Conservation (phyloP, 139 green algal species). For the Chlamydomonas incerta region DNA sequence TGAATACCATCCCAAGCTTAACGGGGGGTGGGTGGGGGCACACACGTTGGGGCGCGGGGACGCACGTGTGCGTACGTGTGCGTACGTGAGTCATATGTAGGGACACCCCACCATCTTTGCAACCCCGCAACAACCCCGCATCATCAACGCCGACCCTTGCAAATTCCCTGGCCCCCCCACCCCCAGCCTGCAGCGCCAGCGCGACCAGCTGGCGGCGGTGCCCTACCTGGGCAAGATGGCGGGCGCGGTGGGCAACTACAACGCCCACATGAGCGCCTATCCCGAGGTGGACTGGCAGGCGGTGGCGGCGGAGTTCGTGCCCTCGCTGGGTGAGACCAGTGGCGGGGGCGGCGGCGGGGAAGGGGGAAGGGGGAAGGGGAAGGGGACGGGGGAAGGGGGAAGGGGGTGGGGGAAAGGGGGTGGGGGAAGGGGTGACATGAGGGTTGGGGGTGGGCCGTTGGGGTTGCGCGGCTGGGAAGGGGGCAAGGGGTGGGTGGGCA, state of each 20-base stretch:
- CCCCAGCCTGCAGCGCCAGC: constrained; percentile 72
- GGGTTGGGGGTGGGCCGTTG: no score
- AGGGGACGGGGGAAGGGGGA: not conserved
- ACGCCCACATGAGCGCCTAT: constrained; percentile 97
- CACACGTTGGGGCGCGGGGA: no score
- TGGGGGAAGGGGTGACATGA: not conserved
- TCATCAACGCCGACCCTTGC: no score
- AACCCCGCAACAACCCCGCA: no score
- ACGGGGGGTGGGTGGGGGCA: no score
- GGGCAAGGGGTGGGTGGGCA: no score
- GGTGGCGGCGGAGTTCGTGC: constrained; percentile 63
- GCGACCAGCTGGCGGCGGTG: constrained; percentile 68
- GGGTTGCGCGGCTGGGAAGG: no score
- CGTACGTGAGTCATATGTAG: no score
- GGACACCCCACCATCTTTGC: no score
- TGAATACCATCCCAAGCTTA: no score
- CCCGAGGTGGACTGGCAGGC: constrained; percentile 93
- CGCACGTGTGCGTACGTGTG: no score
- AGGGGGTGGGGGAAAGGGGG: not conserved
- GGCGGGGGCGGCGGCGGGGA: not conserved
- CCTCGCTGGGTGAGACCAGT: constrained; percentile 15
- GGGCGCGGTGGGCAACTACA: constrained; percentile 99
- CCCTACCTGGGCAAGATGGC: constrained; percentile 93
- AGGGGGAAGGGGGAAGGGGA: not conserved
- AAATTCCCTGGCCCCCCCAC: no score